phyloP scores from a whole-genome alignment of 2,329 filamentous ascomycete genomes.

The Botrytis pseudocinerea region DNA sequence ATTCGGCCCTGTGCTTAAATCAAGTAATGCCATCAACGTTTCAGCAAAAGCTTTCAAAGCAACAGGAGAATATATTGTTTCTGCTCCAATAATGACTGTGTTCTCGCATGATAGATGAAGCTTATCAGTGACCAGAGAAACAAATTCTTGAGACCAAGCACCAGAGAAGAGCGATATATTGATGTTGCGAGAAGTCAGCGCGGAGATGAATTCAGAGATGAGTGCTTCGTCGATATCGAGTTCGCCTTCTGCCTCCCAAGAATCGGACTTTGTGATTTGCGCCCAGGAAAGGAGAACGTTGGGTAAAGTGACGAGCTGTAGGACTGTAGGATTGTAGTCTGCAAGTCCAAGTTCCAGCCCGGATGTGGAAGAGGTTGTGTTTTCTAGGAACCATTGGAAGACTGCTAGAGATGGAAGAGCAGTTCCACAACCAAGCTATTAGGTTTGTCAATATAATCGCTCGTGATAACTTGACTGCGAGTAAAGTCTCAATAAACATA shows the following conservation, averaged over 20 bases:
- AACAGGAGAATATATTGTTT: constrained; percentile 81
- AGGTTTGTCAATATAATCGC: background rate
- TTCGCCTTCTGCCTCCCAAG: constrained; percentile 40
- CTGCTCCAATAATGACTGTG: constrained; percentile 65
- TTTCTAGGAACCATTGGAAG: constrained; percentile 58
- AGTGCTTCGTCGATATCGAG: constrained; percentile 47
- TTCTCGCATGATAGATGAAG: constrained; percentile 37
- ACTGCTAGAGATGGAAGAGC: constrained; percentile 71
- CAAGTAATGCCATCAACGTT: constrained; percentile 61
- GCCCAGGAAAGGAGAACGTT: constrained; percentile 73
- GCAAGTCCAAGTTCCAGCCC: constrained; percentile 64
- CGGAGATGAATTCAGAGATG: constrained; percentile 56
- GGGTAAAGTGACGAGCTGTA: constrained; percentile 76
- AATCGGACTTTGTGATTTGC: constrained; percentile 26
- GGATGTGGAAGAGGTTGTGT: constrained; percentile 28
- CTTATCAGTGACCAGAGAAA: constrained; percentile 51
- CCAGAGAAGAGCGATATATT: constrained; percentile 70
- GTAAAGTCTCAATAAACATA: background rate
- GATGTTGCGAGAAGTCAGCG: constrained; percentile 54
- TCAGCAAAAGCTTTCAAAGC: constrained; percentile 69
- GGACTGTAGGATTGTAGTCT: constrained; percentile 78
- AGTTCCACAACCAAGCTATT: constrained; percentile 74
- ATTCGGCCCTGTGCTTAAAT: constrained; percentile 42
- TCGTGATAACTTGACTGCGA: background rate
- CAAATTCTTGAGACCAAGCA: constrained; percentile 68